Base-by-base conservation (phyloP, 192 early-diverging fungal genomes). In the Podila minutissima region DNA sequence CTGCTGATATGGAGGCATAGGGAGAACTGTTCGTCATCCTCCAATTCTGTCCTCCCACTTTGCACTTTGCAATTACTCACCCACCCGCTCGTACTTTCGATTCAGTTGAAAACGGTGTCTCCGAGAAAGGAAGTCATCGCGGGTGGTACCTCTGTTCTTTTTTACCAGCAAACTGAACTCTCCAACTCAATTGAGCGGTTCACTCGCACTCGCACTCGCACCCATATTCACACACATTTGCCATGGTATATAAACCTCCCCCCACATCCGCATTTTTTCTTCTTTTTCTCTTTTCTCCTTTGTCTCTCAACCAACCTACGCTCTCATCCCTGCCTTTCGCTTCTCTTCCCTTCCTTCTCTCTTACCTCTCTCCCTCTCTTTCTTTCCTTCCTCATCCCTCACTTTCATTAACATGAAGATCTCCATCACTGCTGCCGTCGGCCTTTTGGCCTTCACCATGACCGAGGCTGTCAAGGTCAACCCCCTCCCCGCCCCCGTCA, bases 381-480 rank as follows among this genome's bases (percentile, higher is more conserved):
- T 5, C 6, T 37, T 35, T 53, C 6, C 26, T 63, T 22, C n/a
- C 53, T 55, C 22, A 55, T 19, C 20, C 22, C 33, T 63, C 28
- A 63, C 31, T 35, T 6, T 35, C 62, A 20, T 72, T 53, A 69
- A 24, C 32, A 81, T 81, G 77, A 81, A 81, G 67, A 41, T 81
- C 71, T 60, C 77, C 28, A 68, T 81, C 22, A 71, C 71, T 64
- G 77, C 77, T 26, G 77, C 77, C 35, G 67, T 81, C 59, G 77
- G 77, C 57, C 71, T 81, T 58, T 69, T 81, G 71, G 77, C 77
- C 67, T 66, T 81, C 67, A 55, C 77, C 26, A 26, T 69, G 59
- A 73, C 71, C 38, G 77, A 81, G 71, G 84, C 85, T 24, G 79
- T 85, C 24, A 69, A 78, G 49, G 83, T 81, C 37, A 87, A 86